These are phyloP conservation scores for Talaromyces trachyspermus DNA, from an alignment of 495 filamentous ascomycete genomes.

Conservation along the genomic window DNA sequence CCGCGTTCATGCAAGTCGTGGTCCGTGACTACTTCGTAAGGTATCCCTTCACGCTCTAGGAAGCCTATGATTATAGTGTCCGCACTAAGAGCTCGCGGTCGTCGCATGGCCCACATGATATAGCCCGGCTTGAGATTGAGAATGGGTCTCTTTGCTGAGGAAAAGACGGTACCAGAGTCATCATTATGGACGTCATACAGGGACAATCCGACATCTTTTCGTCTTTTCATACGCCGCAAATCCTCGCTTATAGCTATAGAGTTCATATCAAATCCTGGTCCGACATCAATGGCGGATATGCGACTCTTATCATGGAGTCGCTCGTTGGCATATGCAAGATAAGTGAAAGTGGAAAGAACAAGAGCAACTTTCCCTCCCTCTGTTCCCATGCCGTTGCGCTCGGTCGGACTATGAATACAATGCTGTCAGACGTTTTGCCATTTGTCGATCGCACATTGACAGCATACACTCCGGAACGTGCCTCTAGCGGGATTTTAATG, in stretches of 20 bases:
- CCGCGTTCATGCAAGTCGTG: too few relatives aligned
- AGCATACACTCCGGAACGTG: too few relatives aligned
- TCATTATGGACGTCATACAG: slow-evolving; percentile 20
- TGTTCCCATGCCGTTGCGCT: too few relatives aligned
- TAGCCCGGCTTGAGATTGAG: slow-evolving; percentile 23
- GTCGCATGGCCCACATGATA: slow-evolving; percentile 18
- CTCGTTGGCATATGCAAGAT: slow-evolving; percentile 23
- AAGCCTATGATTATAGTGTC: slow-evolving; percentile 22
- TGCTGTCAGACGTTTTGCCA: too few relatives aligned
- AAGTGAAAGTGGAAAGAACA: slow-evolving; percentile 19
- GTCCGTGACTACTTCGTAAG: too few relatives aligned
- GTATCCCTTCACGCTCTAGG: too few relatives aligned
- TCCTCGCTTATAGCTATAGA: slow-evolving; percentile 8
- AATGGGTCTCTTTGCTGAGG: slow-evolving; percentile 17
- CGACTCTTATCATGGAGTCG: slow-evolving; percentile 17
- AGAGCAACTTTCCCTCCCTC: too few relatives aligned
- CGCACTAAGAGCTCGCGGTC: slow-evolving; percentile 23
- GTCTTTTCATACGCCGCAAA: slow-evolving; percentile 6
- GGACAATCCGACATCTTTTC: slow-evolving; percentile 20
- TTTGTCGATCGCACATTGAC: too few relatives aligned
- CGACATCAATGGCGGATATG: slow-evolving; percentile 11
- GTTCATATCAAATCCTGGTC: slow-evolving; percentile 12
- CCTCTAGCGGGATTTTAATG: too few relatives aligned
- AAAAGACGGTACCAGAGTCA: slow-evolving; percentile 15
- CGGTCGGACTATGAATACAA: too few relatives aligned